phyloP scores from a whole-genome alignment of 768 basidiomycete genomes.

The Suillus variegatus region DNA sequence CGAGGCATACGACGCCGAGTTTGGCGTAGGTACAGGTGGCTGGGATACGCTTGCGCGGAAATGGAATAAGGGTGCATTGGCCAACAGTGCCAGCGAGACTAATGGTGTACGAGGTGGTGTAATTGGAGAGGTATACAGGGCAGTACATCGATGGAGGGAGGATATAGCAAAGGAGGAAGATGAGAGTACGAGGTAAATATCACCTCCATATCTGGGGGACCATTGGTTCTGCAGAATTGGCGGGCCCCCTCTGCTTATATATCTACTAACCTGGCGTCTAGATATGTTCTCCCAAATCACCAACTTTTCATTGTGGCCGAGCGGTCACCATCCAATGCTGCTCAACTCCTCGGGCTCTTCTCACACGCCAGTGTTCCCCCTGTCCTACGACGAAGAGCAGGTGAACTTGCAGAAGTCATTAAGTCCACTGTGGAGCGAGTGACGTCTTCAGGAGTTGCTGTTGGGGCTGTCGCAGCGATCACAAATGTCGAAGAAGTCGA shows the following conservation, averaged over 20 bases:
- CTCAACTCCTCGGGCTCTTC: conserved; percentile 60
- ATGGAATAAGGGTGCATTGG: conserved; percentile 72
- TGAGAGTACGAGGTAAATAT: conserved; percentile 73
- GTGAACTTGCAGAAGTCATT: conserved; percentile 68
- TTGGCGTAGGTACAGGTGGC: conserved; percentile 66
- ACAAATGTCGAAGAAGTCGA: background rate
- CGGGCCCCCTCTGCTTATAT: background rate
- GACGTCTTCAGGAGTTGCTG: background rate
- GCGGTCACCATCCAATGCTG: conserved; percentile 64
- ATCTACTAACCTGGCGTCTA: conserved; percentile 23
- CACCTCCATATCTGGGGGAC: background rate
- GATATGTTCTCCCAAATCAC: conserved; percentile 78
- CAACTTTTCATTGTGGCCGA: conserved; percentile 74
- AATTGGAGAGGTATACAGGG: conserved; percentile 65
- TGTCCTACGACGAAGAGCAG: conserved; percentile 60
- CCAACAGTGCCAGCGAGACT: conserved; percentile 37
- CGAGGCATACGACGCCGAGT: conserved; percentile 67
- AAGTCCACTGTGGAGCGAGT: conserved; percentile 42
- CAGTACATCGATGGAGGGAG: conserved; percentile 86
- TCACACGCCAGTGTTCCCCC: conserved; percentile 50
- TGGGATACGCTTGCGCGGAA: conserved; percentile 80
- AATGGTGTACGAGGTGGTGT: conserved; percentile 34
- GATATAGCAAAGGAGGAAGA: conserved; percentile 77
- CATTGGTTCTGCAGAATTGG: background rate
- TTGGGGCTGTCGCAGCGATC: background rate